These are phyloP conservation scores for Collariella sp. DNA, from an alignment of 495 filamentous ascomycete genomes.

Conservation along the genomic window DNA sequence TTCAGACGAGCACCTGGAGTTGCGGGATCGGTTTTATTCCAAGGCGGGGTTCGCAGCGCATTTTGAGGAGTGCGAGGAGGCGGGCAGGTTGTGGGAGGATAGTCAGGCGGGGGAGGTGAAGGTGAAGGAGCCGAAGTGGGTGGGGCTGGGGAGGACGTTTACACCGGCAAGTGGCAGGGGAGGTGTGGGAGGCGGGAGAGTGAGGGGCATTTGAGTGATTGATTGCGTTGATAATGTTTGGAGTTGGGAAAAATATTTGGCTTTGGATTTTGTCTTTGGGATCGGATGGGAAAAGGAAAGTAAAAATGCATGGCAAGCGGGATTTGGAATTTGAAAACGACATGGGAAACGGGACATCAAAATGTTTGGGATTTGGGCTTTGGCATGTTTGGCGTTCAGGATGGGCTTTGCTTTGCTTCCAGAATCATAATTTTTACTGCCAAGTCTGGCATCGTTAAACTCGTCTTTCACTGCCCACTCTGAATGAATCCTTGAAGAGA, in stretches of 20 bases:
- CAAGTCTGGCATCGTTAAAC: too few species aligned
- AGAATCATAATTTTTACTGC: too few species aligned
- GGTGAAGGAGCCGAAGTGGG: not conserved
- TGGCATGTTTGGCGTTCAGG: not conserved
- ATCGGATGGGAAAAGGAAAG: not conserved
- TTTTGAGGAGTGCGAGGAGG: constrained; percentile 1
- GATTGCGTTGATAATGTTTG: too few species aligned
- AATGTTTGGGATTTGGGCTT: not conserved
- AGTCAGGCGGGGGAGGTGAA: not conserved
- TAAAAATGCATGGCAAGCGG: not conserved
- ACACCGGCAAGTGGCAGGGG: not conserved
- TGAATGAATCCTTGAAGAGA: too few species aligned
- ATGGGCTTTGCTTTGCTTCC: not conserved
- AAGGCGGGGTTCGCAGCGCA: not conserved
- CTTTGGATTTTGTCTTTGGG: not conserved
- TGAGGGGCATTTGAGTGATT: too few species aligned
- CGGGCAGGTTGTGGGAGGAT: not conserved
- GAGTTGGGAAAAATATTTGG: too few species aligned
- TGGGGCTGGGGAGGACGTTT: constrained; percentile 2
- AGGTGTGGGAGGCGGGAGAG: not conserved
- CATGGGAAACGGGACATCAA: not conserved
- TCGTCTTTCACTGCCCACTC: too few species aligned
- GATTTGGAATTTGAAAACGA: not conserved
- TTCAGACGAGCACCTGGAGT: constrained; percentile 5
- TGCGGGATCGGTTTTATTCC: constrained; percentile 3